Evolutionary conservation across 768 basidiomycete species (phyloP).

Genomic region (Amanita molliuscula): DNA sequence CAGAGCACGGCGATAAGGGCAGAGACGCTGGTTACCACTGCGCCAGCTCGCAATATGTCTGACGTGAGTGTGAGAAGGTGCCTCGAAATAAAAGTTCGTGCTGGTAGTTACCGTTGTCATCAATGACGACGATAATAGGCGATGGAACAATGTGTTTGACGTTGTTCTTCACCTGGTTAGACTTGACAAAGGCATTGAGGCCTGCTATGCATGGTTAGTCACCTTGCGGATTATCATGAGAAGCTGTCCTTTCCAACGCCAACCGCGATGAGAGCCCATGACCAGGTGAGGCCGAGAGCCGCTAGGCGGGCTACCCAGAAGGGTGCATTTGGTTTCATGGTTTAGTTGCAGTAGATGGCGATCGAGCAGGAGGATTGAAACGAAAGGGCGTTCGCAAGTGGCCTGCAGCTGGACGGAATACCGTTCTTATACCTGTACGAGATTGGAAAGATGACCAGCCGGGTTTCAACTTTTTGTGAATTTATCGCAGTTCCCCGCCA

Average conservation of each 20-base stretch:
- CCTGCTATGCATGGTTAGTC: constrained; percentile 6
- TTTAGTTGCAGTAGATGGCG: background rate
- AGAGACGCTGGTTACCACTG: constrained; percentile 12
- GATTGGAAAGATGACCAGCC: too few relatives aligned
- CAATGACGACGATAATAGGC: constrained; percentile 10
- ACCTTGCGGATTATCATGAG: background rate
- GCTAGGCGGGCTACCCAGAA: background rate
- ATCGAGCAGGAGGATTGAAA: background rate
- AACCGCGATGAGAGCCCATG: constrained; percentile 17
- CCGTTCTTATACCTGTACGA: too few relatives aligned
- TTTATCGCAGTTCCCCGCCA: too few relatives aligned
- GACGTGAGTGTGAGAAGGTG: background rate
- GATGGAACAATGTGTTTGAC: constrained; percentile 12
- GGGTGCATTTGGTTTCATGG: background rate
- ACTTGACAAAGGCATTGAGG: constrained; percentile 17
- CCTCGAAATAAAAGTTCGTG: background rate
- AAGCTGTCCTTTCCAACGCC: constrained; percentile 10
- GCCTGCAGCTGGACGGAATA: too few relatives aligned
- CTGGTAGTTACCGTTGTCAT: constrained; percentile 11
- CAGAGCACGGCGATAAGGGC: constrained; percentile 11
- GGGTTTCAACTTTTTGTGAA: too few relatives aligned
- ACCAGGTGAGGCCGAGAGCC: constrained; percentile 19
- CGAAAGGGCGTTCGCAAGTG: too few relatives aligned
- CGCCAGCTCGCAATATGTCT: constrained; percentile 15
- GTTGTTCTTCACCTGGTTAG: constrained; percentile 11